Evolutionary conservation across 345 rosid genomes (phyloP).

Genomic region (Eucalyptus fibrosa): DNA sequence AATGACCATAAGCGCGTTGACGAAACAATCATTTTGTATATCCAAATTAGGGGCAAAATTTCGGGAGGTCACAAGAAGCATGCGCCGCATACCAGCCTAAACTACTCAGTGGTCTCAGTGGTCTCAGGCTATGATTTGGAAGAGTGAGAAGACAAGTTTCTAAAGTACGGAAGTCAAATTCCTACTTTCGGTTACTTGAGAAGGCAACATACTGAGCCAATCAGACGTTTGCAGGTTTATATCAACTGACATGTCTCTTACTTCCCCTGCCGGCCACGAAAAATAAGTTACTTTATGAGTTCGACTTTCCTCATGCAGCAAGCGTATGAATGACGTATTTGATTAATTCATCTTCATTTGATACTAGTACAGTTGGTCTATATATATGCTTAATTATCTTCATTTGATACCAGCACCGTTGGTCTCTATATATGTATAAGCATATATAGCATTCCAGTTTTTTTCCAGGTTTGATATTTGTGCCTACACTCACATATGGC

Average conservation of each 20-base stretch:
- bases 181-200: neutral
- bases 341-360: neutral
- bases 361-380: neutral
- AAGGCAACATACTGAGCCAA: neutral
- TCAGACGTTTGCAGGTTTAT: neutral
- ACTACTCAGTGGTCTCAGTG: neutral
- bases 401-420: neutral
- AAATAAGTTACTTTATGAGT: neutral
- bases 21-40: too few relatives aligned
- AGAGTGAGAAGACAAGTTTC: neutral
- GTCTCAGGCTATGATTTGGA: neutral
- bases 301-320: neutral
- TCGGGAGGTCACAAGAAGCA: neutral
- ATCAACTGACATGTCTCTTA: neutral
- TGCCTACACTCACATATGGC: conserved; percentile 18
- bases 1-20: too few relatives aligned
- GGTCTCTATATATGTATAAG: neutral
- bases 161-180: neutral
- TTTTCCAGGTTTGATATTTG: neutral
- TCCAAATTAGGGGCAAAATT: too few relatives aligned
- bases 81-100: neutral
- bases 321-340: neutral
- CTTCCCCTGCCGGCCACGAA: neutral
- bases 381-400: neutral
- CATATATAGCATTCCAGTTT: neutral